A percentile compares a stretch with the other conserved stretches of the same genome.
These are phyloP conservation scores for Spongispora temasekensis DNA, from an alignment of 1,284 basidiomycete species.

Conservation along the genomic window DNA sequence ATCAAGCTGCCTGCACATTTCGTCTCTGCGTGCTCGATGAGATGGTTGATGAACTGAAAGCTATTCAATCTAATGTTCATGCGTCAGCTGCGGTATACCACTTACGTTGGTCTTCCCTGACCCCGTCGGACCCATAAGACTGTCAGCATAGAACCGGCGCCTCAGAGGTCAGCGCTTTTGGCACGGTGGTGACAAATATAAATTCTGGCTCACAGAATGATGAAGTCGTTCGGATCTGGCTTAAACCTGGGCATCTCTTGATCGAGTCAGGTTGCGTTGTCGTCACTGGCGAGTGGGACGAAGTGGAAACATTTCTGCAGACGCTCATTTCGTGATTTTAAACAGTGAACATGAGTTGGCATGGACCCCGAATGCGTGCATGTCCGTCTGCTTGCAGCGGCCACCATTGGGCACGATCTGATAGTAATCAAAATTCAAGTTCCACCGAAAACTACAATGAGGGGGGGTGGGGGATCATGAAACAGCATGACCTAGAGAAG, in stretches of 20 bases:
- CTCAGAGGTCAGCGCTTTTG: not conserved
- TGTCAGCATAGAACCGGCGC: not conserved
- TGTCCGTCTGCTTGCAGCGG: too few relatives aligned
- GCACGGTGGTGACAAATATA: not conserved
- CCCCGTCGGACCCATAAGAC: conserved; percentile 1
- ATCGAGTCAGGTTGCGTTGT: too few relatives aligned
- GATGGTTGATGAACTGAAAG: conserved; percentile 3
- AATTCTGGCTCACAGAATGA: not conserved
- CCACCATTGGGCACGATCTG: too few relatives aligned
- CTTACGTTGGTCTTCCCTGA: conserved; percentile 6
- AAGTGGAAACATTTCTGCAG: too few relatives aligned
- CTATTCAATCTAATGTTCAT: not conserved
- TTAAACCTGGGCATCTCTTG: not conserved
- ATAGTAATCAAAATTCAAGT: too few relatives aligned
- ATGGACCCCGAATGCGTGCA: too few relatives aligned
- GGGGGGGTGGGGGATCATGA: too few relatives aligned
- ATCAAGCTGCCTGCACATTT: not conserved
- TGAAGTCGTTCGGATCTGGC: not conserved
- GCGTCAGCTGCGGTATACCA: not conserved
- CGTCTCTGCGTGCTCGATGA: not conserved
- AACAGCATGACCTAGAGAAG: too few relatives aligned
- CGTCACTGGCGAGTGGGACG: too few relatives aligned
- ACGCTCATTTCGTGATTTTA: too few relatives aligned
- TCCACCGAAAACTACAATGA: too few relatives aligned
- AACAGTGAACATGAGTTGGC: too few relatives aligned